Evolutionary conservation across 2,329 filamentous ascomycete genomes (phyloP).

Genomic region (Fusarium brevicatenulatum): DNA sequence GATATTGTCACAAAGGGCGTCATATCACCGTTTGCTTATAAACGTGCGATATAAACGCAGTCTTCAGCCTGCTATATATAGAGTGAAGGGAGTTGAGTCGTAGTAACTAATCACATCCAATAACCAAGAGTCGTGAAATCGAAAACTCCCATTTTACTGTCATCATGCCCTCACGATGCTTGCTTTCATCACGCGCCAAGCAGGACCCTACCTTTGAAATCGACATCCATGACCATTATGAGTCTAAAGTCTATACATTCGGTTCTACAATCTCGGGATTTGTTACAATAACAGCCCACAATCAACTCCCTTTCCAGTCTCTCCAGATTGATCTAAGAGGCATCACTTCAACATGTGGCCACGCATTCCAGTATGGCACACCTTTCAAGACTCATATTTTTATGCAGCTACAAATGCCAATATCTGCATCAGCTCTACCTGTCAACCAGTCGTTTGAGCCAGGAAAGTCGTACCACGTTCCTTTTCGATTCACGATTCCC

Average conservation of each 20-base stretch:
- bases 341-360: background rate
- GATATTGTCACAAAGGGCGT: background rate
- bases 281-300: background rate
- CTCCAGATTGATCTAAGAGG: background rate
- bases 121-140: background rate
- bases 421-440: background rate
- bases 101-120: background rate
- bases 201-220: background rate
- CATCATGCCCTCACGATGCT: background rate
- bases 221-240: background rate
- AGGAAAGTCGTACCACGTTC: background rate
- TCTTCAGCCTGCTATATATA: background rate
- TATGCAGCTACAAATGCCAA: background rate
- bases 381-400: background rate
- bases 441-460: background rate
- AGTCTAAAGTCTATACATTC: background rate
- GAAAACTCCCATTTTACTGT: fast-evolving
- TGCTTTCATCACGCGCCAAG: background rate
- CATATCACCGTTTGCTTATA: background rate
- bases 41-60: too few relatives aligned
- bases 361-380: background rate
- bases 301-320: background rate
- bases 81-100: background rate
- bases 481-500: background rate
- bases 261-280: background rate